These are phyloP conservation scores for Omphalea diandra DNA, from an alignment of 441 rosid species.

Conservation along the genomic window DNA sequence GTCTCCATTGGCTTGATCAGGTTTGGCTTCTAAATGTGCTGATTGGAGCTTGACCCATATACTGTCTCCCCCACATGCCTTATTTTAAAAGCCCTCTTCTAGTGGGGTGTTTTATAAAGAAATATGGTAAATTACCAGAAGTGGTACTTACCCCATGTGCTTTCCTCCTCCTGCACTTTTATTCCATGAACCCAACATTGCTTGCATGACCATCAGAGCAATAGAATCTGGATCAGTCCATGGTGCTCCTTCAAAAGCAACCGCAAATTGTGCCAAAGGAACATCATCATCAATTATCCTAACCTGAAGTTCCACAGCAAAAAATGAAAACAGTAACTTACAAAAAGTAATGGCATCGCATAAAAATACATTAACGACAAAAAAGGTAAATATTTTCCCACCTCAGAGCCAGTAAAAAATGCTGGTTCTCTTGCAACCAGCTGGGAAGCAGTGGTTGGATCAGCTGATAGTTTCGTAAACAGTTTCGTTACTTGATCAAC, in stretches of 20 bases:
- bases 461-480: slow-evolving; percentile 78
- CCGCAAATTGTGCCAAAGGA: slow-evolving; percentile 98
- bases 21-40: background rate
- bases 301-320: slow-evolving; percentile 49
- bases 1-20: background rate
- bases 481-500: slow-evolving; percentile 83
- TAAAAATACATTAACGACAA: slow-evolving; percentile 5
- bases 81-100: background rate
- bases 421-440: slow-evolving; percentile 84
- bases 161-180: slow-evolving; percentile 88
- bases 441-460: slow-evolving; percentile 84
- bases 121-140: background rate
- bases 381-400: slow-evolving; percentile 30
- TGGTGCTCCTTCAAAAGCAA: slow-evolving; percentile 95
- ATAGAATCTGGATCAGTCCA: slow-evolving; percentile 99
- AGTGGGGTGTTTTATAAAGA: background rate
- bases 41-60: background rate
- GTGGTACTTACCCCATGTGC: slow-evolving; percentile 85
- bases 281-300: slow-evolving; percentile 89
- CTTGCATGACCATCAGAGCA: slow-evolving; percentile 95
- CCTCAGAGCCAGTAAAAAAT: slow-evolving; percentile 96
- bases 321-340: slow-evolving; percentile 13
- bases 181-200: slow-evolving; percentile 97
- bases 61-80: background rate
- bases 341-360: slow-evolving; percentile 10